Percentiles rank a stretch among this genome's conserved stretches.
phyloP scores from a whole-genome alignment of 176 grass and related monocot species.

The Raddia distichophylla region DNA sequence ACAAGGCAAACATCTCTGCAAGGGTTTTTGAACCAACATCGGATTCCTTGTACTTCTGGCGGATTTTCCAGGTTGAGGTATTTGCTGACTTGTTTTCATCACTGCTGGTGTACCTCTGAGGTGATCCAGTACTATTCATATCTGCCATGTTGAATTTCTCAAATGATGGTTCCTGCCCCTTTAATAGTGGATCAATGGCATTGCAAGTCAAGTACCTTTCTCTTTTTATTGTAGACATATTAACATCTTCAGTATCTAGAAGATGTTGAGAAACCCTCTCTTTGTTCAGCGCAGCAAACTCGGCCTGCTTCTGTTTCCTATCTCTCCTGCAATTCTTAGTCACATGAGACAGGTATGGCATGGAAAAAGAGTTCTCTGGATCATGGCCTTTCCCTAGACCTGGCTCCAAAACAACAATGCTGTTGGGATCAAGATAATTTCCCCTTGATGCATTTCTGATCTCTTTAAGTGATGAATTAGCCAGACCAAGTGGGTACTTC shows the following conservation, averaged over 20 bases:
- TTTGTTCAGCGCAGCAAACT: constrained; percentile 38
- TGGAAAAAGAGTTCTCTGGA: constrained; percentile 37
- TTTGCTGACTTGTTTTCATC: constrained; percentile 29
- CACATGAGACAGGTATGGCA: constrained; percentile 32
- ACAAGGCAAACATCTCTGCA: constrained; percentile 70
- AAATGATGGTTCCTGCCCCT: constrained; percentile 35
- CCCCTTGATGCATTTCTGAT: constrained; percentile 29
- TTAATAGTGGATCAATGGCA: constrained; percentile 22
- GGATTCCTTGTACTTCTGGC: constrained; percentile 26
- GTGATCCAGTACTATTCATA: constrained; percentile 28
- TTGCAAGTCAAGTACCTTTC: constrained; percentile 28
- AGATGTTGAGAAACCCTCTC: constrained; percentile 35
- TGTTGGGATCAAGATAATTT: constrained; percentile 26
- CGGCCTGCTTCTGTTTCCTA: constrained; percentile 36
- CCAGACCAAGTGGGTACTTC: constrained; percentile 43
- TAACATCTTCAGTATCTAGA: constrained; percentile 28
- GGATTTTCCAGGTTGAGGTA: constrained; percentile 12
- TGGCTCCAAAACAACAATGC: constrained; percentile 61
- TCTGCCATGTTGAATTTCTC: constrained; percentile 30
- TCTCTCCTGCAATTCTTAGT: constrained; percentile 40
- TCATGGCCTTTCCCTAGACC: constrained; percentile 41
- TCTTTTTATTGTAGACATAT: constrained; percentile 23
- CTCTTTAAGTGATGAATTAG: constrained; percentile 43
- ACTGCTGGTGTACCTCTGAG: constrained; percentile 27
- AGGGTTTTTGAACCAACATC: constrained; percentile 49